Base-by-base conservation (phyloP, 2,329 filamentous ascomycete species). In the Coniochaeta pulveracea region DNA sequence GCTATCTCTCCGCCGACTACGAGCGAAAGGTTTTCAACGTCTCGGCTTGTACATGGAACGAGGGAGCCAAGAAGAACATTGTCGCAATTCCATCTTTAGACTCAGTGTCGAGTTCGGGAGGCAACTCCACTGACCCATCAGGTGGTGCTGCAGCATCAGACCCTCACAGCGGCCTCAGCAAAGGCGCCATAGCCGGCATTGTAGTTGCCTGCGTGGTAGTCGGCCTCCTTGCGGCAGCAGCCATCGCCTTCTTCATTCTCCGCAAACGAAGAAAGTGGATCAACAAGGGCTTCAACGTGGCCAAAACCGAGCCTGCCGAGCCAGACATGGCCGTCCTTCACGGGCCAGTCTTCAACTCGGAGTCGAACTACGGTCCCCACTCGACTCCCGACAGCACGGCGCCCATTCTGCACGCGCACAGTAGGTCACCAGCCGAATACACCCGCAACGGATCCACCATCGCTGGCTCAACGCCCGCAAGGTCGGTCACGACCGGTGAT, bases 11-110 rank as follows among this genome's bases (percentile, higher is more conserved):
- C 3, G 55, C 50, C 22, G 56, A 63, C 41, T 61, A 61, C 35
- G 57, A 61, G 40, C 55, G 55, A 14, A 47, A 44, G 1, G 43
- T 44, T 3, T 63, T 63, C 35, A 60, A 60, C 26, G 49, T 63
- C 1, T 57, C 53, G 2, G 47, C 52, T 6, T 58, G 54, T 38
- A 37, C 41, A 6, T 59, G 52, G 52, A 41, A 44, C 22, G 46
- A 54, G 33, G 50, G 52, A n/a, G 47, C 53, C 6, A 31, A 46
- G 17, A 43, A 52, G 30, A 50, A 47, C 17, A 47, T 57, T 23
- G 41, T 57, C 15, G 44, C 50, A 5, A 54, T 55, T 14, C 19
- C 42, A 18, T 43, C 51, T n/a, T n/a, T n/a, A n/a, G n/a, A n/a
- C n/a, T n/a, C n/a, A n/a, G n/a, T n/a, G n/a, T n/a, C n/a, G n/a